Evolutionary conservation across 352 stramenopile species (phyloP).

Genomic region (Globisporangium emineosum): DNA sequence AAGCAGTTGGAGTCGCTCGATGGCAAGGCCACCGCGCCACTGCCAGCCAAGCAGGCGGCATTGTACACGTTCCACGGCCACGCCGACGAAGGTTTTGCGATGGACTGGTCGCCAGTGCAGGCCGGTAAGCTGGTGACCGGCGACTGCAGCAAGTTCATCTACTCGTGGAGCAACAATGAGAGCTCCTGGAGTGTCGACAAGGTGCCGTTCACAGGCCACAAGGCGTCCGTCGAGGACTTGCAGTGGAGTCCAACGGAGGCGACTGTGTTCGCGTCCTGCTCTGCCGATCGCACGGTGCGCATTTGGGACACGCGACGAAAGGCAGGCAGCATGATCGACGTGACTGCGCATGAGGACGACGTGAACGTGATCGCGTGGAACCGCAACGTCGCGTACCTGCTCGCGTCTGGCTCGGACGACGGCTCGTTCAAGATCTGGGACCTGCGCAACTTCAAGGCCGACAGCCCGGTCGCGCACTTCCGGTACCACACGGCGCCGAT

Average conservation of each 20-base stretch:
- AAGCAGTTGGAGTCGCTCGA: constrained; percentile 89
- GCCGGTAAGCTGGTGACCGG: constrained; percentile 92
- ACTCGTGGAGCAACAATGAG: constrained; percentile 89
- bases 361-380: constrained; percentile 99
- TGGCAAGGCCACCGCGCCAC: constrained; percentile 53
- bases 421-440: constrained; percentile 98
- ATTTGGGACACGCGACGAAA: constrained; percentile 98
- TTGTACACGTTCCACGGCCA: constrained; percentile 96
- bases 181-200: constrained; percentile 85
- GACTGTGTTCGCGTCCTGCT: constrained; percentile 95
- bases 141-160: constrained; percentile 97
- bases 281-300: constrained; percentile 91
- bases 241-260: constrained; percentile 97
- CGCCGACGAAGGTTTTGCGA: constrained; percentile 95
- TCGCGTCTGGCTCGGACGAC: constrained; percentile 97
- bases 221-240: constrained; percentile 95
- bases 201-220: constrained; percentile 90
- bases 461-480: constrained; percentile 92
- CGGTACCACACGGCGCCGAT: constrained; percentile 95
- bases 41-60: constrained; percentile 55
- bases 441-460: constrained; percentile 90
- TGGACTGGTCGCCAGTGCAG: constrained; percentile 96
- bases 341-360: constrained; percentile 93
- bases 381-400: constrained; percentile 94
- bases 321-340: constrained; percentile 91